Percentiles rank a stretch among this genome's conserved stretches.
These are phyloP conservation scores for Pseudogymnoascus sp. DNA, from an alignment of 2,329 filamentous ascomycete species.

Conservation along the genomic window DNA sequence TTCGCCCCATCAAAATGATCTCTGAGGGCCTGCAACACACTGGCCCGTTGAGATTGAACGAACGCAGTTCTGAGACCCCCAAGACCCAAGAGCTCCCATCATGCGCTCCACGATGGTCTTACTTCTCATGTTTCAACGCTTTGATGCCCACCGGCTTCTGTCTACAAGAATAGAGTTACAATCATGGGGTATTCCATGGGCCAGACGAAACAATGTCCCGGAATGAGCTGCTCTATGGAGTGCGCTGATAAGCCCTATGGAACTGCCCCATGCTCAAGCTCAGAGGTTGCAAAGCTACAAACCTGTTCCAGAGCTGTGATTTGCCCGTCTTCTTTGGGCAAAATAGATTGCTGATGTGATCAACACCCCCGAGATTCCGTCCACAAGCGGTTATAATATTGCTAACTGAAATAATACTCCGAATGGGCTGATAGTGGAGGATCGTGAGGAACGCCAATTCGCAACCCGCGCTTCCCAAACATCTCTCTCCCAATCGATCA, in stretches of 20 bases:
- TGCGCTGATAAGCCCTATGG: conserved; percentile 1
- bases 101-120: conserved; percentile 8
- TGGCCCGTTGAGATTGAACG: conserved; percentile 7
- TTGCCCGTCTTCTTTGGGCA: neutral
- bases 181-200: conserved; percentile 3
- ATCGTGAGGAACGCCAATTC: neutral
- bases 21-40: neutral
- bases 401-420: neutral
- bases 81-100: neutral
- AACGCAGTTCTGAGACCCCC: conserved; percentile 5
- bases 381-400: conserved; percentile 9
- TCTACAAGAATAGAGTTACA: conserved; percentile 8
- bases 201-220: conserved; percentile 9
- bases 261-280: conserved; percentile 7
- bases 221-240: neutral
- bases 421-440: neutral
- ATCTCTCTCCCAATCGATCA: conserved; percentile 3
- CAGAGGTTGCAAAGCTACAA: neutral
- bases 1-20: conserved; percentile 3
- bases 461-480: neutral
- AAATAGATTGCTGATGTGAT: conserved; percentile 5
- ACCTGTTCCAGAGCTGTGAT: neutral
- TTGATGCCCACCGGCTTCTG: neutral
- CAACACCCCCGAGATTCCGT: neutral
- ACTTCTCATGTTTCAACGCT: conserved; percentile 7